A percentile compares a stretch with the other conserved stretches of the same genome.
Conservation (phyloP, 139 green algal species). For the Monoraphidium neglectum region DNA sequence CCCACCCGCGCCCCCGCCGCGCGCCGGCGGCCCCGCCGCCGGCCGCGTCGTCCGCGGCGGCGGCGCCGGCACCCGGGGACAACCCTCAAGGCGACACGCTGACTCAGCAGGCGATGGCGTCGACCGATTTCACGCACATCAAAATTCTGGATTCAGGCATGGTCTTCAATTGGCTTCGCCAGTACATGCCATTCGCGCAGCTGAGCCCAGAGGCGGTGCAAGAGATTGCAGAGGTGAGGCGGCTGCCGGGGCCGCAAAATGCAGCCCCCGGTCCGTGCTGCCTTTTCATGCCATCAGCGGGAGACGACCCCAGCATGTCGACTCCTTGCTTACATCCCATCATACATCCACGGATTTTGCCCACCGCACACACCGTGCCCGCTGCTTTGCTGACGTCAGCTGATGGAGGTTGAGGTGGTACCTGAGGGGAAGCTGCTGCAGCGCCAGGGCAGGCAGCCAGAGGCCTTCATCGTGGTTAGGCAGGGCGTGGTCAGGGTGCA, state of each 20-base stretch:
- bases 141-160: constrained; percentile 14
- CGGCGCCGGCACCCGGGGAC: too few species aligned
- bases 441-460: constrained; percentile 16
- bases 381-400: constrained; percentile 4
- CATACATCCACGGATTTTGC: not conserved
- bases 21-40: too few species aligned
- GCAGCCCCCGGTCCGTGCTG: not conserved
- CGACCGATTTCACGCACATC: too few species aligned
- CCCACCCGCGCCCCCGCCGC: too few species aligned
- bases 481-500: constrained; percentile 22
- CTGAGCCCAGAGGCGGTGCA: constrained; percentile 2
- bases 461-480: constrained; percentile 14
- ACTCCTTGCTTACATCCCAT: too few species aligned
- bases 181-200: constrained; percentile 29
- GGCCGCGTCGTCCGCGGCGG: too few species aligned
- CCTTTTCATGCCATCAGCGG: not conserved
- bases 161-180: constrained; percentile 34
- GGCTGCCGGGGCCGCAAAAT: not conserved
- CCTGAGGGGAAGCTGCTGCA: constrained; percentile 28
- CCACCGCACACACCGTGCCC: not conserved
- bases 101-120: too few species aligned
- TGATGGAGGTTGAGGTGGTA: constrained; percentile 23
- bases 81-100: too few species aligned
- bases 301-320: not conserved
- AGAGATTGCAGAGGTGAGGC: constrained; percentile 28